Base-by-base conservation (phyloP, 1,139 yeast genomes). In the Suhomyces wounanorum region DNA sequence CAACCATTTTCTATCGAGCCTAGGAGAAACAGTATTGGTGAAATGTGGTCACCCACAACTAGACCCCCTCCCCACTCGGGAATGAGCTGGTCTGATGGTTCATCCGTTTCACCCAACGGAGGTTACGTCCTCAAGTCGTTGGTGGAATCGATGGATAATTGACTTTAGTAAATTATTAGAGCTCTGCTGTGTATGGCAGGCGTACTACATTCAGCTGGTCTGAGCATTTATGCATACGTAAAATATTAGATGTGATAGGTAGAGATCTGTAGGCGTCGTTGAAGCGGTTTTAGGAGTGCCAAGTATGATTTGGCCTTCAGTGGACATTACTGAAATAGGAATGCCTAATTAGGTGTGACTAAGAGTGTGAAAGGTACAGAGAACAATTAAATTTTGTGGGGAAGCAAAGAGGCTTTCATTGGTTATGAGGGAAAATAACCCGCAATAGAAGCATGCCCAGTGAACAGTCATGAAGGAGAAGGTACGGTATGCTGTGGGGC, bases 101-200 rank as follows among this genome's bases (percentile, higher is more conserved):
- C 39, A 26, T 17, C 21, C 7, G 44, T 13, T 18, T 10, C 33
- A 8, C 26, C 40, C 7, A 44, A 47, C 11, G 39, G 36, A 17
- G 65, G 67, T 48, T 69, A 70, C 56, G 75, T 76, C 51, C 64
- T 75, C 56, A 70, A 74, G 57, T 72, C 77, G 25, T 69, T 76
- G 56, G 79, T 75, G 48, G 79, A 76, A 55, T 75, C 77, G 31
- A 72, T 76, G 44, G 72, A 75, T 59, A 73, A 69, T 42, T 62
- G 55, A 56, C 48, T 8, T 25, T 17, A 5, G 23, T 41, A 47
- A 44, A n/a, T 40, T 25, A 33, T 43, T 44, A 44, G 48, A 48
- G 28, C 35, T 37, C 30, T 37, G 31, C 33, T 14, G 37, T 31
- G 14, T 30, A 28, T 8, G 36, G 37, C 44, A 28, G 44, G 36